A percentile compares a stretch with the other conserved stretches of the same genome.
Conservation (phyloP, 1,284 basidiomycete genomes). For the Xerocomus nothofagi region DNA sequence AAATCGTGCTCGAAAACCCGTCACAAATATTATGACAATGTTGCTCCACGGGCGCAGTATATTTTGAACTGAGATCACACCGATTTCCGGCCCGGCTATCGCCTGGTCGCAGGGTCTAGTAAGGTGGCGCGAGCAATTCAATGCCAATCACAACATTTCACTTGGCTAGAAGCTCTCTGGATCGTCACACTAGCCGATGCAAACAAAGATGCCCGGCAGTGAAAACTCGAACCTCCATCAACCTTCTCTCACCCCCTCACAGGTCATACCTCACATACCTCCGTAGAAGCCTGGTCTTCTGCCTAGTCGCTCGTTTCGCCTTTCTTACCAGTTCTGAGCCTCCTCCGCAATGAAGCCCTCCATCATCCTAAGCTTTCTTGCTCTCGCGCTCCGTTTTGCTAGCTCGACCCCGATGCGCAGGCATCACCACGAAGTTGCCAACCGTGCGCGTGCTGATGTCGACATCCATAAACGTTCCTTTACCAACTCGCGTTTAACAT, state of each 20-base stretch:
- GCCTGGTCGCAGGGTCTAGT: too few relatives aligned
- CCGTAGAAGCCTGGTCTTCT: slow-evolving; percentile 17
- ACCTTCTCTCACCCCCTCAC: slow-evolving; percentile 1
- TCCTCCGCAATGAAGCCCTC: slow-evolving; percentile 25
- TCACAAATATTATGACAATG: too few relatives aligned
- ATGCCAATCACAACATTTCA: not conserved
- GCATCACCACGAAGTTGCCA: slow-evolving; percentile 46
- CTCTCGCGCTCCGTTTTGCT: slow-evolving; percentile 39
- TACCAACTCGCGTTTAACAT: slow-evolving; percentile 43
- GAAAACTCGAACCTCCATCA: not conserved
- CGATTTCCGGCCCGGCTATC: too few relatives aligned
- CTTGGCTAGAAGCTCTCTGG: not conserved
- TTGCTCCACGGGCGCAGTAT: too few relatives aligned
- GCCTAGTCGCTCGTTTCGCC: slow-evolving; percentile 28
- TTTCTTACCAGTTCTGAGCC: not conserved
- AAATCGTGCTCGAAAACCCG: too few relatives aligned
- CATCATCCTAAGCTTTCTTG: slow-evolving; percentile 29
- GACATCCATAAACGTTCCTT: slow-evolving; percentile 39
- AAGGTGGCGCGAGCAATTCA: not conserved
- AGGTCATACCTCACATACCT: slow-evolving; percentile 3
- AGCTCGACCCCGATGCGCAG: slow-evolving; percentile 33
- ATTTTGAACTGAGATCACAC: too few relatives aligned
- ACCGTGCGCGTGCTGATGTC: slow-evolving; percentile 40
- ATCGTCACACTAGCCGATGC: slow-evolving; percentile 29
- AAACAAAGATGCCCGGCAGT: slow-evolving; percentile 9